Evolutionary conservation across 2,329 filamentous ascomycete genomes (phyloP).

Genomic region (Seiridium cupressi): DNA sequence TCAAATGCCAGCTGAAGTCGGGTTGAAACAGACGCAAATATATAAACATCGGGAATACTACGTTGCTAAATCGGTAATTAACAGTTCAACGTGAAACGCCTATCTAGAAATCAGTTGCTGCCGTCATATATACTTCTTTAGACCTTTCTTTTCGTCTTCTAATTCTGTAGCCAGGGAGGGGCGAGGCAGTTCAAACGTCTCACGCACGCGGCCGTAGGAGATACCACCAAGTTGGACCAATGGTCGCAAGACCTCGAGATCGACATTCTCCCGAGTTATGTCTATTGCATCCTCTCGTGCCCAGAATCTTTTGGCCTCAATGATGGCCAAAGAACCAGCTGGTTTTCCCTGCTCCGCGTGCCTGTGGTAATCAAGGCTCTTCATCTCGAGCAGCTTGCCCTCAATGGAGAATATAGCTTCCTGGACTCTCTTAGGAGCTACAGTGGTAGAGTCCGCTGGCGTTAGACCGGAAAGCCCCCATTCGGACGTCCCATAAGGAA

Average conservation of each 20-base stretch:
- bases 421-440: constrained; percentile 19
- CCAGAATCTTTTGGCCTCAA: constrained; percentile 9
- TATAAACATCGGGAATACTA: too few relatives aligned
- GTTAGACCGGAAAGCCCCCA: constrained; percentile 17
- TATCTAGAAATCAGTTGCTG: neutral
- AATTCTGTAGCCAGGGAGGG: neutral
- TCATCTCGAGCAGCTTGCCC: constrained; percentile 25
- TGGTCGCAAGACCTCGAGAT: constrained; percentile 4
- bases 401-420: constrained; percentile 23
- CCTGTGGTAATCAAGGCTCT: constrained; percentile 17
- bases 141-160: neutral
- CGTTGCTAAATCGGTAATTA: too few relatives aligned
- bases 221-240: constrained; percentile 8
- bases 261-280: neutral
- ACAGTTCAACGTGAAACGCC: too few relatives aligned
- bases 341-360: constrained; percentile 11
- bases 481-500: constrained; percentile 55
- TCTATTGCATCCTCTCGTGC: constrained; percentile 7
- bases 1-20: too few relatives aligned
- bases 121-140: neutral
- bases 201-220: neutral
- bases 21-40: too few relatives aligned
- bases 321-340: neutral
- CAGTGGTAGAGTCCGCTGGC: constrained; percentile 15
- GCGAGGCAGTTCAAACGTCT: constrained; percentile 6